Evolutionary conservation across 108 stramenopile genomes (phyloP), one percentile per base, ranked within the genome.

Genomic region (Skeletonema marinoi): DNA sequence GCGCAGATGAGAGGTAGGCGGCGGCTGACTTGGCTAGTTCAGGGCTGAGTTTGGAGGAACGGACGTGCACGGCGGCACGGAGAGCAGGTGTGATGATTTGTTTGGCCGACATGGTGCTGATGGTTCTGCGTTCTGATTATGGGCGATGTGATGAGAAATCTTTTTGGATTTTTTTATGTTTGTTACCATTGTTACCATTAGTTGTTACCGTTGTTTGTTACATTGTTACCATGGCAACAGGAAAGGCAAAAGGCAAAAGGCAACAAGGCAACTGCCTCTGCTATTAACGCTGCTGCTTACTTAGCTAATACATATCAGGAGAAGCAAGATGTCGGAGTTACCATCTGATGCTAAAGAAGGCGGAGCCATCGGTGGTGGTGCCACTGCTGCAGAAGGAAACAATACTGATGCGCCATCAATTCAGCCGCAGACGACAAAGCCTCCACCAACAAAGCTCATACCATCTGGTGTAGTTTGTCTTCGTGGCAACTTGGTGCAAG

Each of bases 41-140:
- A 12, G 78, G 65, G 44, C 88, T 88, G 16, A 96, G 80, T 58
- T 85, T 88, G 69, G 91, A 90, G 31, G 95, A 96, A 44, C 80
- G 74, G 46, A 96, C 65, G 78, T 93, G 82, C n/a, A 74, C 58
- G 9, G 89, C 86, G 60, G 92, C 91, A 68, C 91, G 91, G 77
- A 94, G 90, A 58, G 91, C 90, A 33, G 88, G 84, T 50, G 81
- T 63, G 74, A 89, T 65, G 71, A 90, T 87, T 70, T 87, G 86
- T 36, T 79, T 81, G 54, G 73, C 65, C 14, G 91, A 71, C 85
- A 87, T 87, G 82, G 39, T 0, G n/a, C n/a, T 84, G 51, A 30
- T 42, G 2, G 32, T 70, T 30, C 33, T n/a, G n/a, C n/a, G n/a
- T 63, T 51, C 10, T 51, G 50, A 19, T 51, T 35, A 35, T 35